Conservation (phyloP, 192 early-diverging fungal genomes). For the Funneliformis mosseae region DNA sequence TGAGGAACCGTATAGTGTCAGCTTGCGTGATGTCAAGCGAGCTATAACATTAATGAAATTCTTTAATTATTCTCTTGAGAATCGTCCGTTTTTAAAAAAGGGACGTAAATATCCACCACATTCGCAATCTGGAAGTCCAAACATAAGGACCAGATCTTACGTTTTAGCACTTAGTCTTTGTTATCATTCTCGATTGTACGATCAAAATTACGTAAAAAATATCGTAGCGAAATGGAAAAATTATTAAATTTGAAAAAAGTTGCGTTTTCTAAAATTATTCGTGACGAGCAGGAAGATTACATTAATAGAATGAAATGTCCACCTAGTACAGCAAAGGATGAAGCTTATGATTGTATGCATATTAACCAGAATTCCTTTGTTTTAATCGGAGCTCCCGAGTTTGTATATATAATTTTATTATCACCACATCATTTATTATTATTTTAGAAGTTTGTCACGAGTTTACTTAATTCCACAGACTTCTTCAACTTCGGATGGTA, state of each 20-base stretch:
- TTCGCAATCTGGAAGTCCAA: not conserved
- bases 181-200: not conserved
- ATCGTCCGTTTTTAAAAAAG: not conserved
- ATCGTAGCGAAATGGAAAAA: not conserved
- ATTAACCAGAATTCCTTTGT: conserved; percentile 25
- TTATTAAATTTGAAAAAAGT: not conserved
- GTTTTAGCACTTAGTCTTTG: conserved; percentile 22
- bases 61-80: not conserved
- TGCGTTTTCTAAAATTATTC: not conserved
- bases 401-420: too few relatives aligned
- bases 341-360: conserved; percentile 36
- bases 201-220: not conserved
- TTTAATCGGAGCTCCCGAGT: conserved; percentile 32
- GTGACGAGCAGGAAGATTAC: conserved; percentile 29
- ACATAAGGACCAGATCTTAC: not conserved
- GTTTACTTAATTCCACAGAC: conserved; percentile 34
- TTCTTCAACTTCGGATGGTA: conserved; percentile 36
- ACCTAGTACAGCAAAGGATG: not conserved
- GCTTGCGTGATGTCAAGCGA: conserved; percentile 33
- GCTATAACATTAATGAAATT: not conserved
- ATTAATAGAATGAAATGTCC: conserved; percentile 4
- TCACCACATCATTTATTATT: not conserved
- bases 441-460: conserved; percentile 20
- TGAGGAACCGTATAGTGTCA: conserved; percentile 24
- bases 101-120: not conserved